Evolutionary conservation across 495 filamentous ascomycete genomes (phyloP), one percentile per base, ranked within the genome.

Genomic region (Achaetomiella virescens): DNA sequence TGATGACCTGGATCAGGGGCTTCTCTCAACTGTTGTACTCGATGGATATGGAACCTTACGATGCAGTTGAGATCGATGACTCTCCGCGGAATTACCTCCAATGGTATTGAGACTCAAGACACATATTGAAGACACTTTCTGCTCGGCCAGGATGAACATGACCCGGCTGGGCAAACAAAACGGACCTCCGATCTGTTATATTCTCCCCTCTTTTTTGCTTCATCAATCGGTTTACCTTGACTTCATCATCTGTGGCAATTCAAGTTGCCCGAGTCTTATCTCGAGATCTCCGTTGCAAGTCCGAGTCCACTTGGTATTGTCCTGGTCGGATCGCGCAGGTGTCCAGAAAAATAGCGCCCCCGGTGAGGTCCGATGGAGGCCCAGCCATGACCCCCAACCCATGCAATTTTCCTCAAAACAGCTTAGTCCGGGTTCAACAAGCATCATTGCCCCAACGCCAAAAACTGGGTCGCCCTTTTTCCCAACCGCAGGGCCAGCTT

Each of bases 371-470:
- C 55, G 55, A 57, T 51, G 55, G 55, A 35, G 29, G 20, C 40
- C 47, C 38, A 40, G 38, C 29, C 46, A 22, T 10, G 9, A 20
- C 22, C 41, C 55, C 55, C 50, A 54, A 53, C 50, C 54, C 43
- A 49, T 61, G 54, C 25, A 35, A 37, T 27, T 25, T 57, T 3
- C 33, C 61, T 45, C 44, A 49, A 63, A 60, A 15, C 4, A 55
- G 61, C 47, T 50, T 63, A 57, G 61, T 54, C 17, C 52, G 46
- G 17, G 45, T 60, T 63, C 61, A 63, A 63, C 61, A 63, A 63
- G 61, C 57, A 60, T 53, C 53, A 51, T 49, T 57, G 38, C 61
- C 57, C 61, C 61, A 63, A 63, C 61, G 61, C 61, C 61, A 58
- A 63, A 63, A 59, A 55, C 43, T 57, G 57, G 50, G 57, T 18